Percentiles rank a stretch among this genome's conserved stretches.
Conservation (phyloP, 768 basidiomycete genomes). For the Boletus edulis region DNA sequence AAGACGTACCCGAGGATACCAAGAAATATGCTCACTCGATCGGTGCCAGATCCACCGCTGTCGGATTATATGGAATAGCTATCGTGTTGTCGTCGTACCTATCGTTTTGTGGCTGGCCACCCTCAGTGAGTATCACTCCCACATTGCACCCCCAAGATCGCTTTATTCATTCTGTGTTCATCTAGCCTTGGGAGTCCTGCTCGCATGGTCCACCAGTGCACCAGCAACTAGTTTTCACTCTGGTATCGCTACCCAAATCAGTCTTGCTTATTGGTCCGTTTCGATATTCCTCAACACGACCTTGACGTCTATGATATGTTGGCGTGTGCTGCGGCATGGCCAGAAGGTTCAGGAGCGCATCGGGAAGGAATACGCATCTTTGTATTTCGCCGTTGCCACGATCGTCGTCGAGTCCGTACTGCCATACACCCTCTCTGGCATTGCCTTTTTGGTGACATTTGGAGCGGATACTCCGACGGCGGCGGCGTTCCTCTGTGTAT, state of each 20-base stretch:
- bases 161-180: neutral
- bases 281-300: neutral
- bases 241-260: conserved; percentile 5
- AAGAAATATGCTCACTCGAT: neutral
- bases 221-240: conserved; percentile 9
- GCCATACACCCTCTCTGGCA: conserved; percentile 10
- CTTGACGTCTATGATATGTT: conserved; percentile 14
- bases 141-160: neutral
- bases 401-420: conserved; percentile 13
- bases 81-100: neutral
- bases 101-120: neutral
- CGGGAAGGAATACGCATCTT: neutral
- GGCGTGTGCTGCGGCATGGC: conserved; percentile 11
- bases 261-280: conserved; percentile 13
- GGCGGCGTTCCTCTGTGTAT: conserved; percentile 6
- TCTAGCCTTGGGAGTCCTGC: conserved; percentile 13
- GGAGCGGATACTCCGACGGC: conserved; percentile 8
- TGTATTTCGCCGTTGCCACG: conserved; percentile 14
- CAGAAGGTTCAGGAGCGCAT: conserved; percentile 2
- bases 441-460: conserved; percentile 5
- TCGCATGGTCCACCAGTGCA: conserved; percentile 9
- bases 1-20: neutral
- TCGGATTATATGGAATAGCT: neutral
- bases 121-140: neutral
- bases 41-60: conserved; percentile 27